These are phyloP conservation scores for Lentinula detonsa DNA, from an alignment of 768 basidiomycete species.

Conservation along the genomic window DNA sequence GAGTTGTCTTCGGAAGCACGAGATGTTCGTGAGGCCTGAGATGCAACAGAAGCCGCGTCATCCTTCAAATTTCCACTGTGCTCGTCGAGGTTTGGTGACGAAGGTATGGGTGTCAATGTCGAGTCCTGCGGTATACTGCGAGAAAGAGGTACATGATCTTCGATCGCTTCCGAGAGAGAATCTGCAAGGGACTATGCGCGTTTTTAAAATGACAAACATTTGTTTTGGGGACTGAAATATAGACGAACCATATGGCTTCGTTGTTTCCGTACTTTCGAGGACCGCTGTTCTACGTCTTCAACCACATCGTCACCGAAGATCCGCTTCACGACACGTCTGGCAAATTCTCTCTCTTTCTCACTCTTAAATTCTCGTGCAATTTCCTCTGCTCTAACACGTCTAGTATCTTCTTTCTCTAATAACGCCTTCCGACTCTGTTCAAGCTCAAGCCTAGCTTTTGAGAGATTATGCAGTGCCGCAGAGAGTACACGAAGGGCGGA, in stretches of 20 bases:
- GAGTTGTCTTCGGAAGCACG: neutral
- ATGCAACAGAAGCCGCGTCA: neutral
- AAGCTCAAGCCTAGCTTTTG: constrained; percentile 53
- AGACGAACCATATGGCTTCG: constrained; percentile 53
- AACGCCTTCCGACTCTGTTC: constrained; percentile 51
- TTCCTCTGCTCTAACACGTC: constrained; percentile 45
- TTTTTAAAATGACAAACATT: neutral
- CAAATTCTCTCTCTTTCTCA: constrained; percentile 60
- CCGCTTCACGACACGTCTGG: constrained; percentile 58
- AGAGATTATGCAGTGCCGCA: constrained; percentile 53
- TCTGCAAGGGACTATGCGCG: constrained; percentile 41
- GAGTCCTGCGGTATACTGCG: constrained; percentile 26
- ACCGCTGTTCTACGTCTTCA: neutral
- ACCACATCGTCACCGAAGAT: constrained; percentile 37
- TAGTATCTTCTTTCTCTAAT: constrained; percentile 53
- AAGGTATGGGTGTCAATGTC: constrained; percentile 26
- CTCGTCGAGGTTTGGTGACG: constrained; percentile 13
- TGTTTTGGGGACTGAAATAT: neutral
- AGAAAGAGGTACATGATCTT: constrained; percentile 35
- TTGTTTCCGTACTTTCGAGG: constrained; percentile 38
- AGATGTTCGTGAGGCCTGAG: neutral
- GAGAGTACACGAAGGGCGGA: constrained; percentile 65
- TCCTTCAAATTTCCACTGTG: neutral
- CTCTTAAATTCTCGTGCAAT: constrained; percentile 47
- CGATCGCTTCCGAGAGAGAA: constrained; percentile 50